These are phyloP conservation scores for Zymoseptoria crescenta DNA, from an alignment of 2,329 filamentous ascomycete species.

Conservation along the genomic window DNA sequence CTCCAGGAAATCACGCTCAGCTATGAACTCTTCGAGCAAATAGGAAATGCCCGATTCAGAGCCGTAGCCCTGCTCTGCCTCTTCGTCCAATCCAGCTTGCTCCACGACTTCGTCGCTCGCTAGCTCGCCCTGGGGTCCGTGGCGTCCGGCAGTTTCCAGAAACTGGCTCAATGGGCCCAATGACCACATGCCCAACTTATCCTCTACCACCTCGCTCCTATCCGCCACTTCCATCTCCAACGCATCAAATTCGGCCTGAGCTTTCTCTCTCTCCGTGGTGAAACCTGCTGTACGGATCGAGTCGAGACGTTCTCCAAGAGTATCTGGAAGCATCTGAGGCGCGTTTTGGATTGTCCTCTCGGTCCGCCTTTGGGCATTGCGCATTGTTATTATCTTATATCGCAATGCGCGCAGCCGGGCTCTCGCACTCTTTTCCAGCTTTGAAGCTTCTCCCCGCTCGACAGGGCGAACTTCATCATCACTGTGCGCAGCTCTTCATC, in stretches of 20 bases:
- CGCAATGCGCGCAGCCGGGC: background rate
- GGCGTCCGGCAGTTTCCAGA: background rate
- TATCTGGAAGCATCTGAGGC: background rate
- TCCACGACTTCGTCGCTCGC: background rate
- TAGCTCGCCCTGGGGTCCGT: background rate
- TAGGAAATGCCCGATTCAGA: background rate
- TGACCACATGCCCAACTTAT: background rate
- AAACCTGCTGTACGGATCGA: background rate
- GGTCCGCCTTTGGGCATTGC: background rate
- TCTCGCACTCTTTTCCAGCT: background rate
- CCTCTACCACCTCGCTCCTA: background rate
- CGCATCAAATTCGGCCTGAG: background rate
- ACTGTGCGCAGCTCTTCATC: background rate
- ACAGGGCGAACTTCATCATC: background rate
- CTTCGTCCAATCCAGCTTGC: background rate
- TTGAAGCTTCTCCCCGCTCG: background rate
- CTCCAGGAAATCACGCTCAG: background rate
- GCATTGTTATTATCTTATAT: background rate
- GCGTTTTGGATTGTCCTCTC: background rate
- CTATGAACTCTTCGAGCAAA: background rate
- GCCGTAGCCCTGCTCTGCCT: background rate
- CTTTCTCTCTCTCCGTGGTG: background rate
- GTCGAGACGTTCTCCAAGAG: background rate
- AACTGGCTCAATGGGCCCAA: background rate
- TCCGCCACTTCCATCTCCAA: background rate